Conservation (phyloP, 768 basidiomycete species). For the Ephemerocybe angulata region DNA sequence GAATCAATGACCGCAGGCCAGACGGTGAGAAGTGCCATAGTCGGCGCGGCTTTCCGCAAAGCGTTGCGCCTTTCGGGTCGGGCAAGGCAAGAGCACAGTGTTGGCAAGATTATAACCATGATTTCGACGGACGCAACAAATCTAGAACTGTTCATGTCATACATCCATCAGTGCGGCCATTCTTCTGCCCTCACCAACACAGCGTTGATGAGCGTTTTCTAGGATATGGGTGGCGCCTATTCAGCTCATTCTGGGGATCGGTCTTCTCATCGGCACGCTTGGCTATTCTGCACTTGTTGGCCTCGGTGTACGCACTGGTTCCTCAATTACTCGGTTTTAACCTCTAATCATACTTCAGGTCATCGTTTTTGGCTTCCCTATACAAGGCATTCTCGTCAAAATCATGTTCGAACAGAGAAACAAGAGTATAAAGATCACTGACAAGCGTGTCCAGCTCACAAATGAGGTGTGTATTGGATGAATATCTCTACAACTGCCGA, state of each 20-base stretch:
- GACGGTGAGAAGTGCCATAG: slow-evolving; percentile 30
- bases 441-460: slow-evolving; percentile 61
- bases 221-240: slow-evolving; percentile 48
- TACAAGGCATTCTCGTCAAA: slow-evolving; percentile 51
- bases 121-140: slow-evolving; percentile 61
- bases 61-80: slow-evolving; percentile 62
- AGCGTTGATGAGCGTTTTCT: neutral
- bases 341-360: slow-evolving; percentile 28
- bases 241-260: slow-evolving; percentile 54
- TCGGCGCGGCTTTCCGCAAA: slow-evolving; percentile 58
- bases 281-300: slow-evolving; percentile 71
- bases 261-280: slow-evolving; percentile 59
- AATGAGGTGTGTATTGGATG: slow-evolving; percentile 45
- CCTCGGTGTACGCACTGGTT: slow-evolving; percentile 33
- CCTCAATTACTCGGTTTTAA: slow-evolving; percentile 7
- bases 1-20: slow-evolving; percentile 47
- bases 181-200: neutral
- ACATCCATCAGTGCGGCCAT: slow-evolving; percentile 36
- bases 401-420: slow-evolving; percentile 51
- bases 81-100: slow-evolving; percentile 52
- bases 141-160: slow-evolving; percentile 46
- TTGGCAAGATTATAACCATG: slow-evolving; percentile 68
- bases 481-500: neutral
- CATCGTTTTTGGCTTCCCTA: slow-evolving; percentile 53
- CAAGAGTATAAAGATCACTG: slow-evolving; percentile 62